A percentile compares a stretch with the other conserved stretches of the same genome.
phyloP scores from a whole-genome alignment of 2,329 filamentous ascomycete species.

The Fusarium sp. region DNA sequence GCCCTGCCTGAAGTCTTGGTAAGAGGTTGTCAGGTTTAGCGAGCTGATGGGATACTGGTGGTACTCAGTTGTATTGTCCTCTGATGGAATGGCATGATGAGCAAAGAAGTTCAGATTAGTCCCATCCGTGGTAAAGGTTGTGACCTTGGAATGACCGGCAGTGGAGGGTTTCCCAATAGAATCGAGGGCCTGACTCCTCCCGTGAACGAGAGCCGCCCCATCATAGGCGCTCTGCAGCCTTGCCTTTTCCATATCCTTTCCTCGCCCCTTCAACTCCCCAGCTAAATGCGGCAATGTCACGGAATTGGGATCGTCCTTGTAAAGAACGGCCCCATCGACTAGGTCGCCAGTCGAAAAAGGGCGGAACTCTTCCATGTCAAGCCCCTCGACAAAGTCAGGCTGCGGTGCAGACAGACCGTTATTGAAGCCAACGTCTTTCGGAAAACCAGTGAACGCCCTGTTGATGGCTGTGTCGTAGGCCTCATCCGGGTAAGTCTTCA shows the following conservation, averaged over 20 bases:
- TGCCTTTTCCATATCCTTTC: slow-evolving; percentile 28
- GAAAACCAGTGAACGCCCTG: slow-evolving; percentile 34
- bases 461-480: slow-evolving; percentile 14
- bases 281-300: slow-evolving; percentile 45
- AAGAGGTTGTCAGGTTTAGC: neutral
- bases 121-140: slow-evolving; percentile 47
- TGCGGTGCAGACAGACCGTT: slow-evolving; percentile 42
- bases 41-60: slow-evolving; percentile 36
- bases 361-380: slow-evolving; percentile 11
- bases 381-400: slow-evolving; percentile 47
- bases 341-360: slow-evolving; percentile 22
- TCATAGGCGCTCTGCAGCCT: slow-evolving; percentile 38
- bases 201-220: slow-evolving; percentile 46
- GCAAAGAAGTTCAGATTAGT: slow-evolving; percentile 41
- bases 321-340: slow-evolving; percentile 33
- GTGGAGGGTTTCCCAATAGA: slow-evolving; percentile 31
- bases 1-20: neutral
- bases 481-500: slow-evolving; percentile 26
- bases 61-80: slow-evolving; percentile 33
- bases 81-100: slow-evolving; percentile 39
- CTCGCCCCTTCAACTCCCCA: slow-evolving; percentile 40
- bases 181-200: slow-evolving; percentile 42
- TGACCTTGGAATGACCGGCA: slow-evolving; percentile 36
- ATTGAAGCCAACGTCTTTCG: slow-evolving; percentile 45
- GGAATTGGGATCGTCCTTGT: slow-evolving; percentile 33